Conservation (phyloP, 2,329 filamentous ascomycete genomes). For the Aureobasidium sp. region DNA sequence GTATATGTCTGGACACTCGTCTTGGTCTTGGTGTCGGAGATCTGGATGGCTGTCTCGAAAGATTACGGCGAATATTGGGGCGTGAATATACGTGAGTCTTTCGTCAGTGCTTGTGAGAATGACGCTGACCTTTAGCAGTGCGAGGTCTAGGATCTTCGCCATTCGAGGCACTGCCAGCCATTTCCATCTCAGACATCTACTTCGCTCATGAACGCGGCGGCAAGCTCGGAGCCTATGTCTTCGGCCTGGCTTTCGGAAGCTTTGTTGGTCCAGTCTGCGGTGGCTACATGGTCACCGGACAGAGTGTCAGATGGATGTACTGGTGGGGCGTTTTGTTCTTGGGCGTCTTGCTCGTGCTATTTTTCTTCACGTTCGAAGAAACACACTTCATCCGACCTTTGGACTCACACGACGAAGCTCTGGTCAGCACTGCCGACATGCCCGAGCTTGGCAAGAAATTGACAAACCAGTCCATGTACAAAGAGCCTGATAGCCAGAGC, state of each 20-base stretch:
- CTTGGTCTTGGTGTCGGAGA: constrained; percentile 11
- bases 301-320: constrained; percentile 33
- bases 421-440: background rate
- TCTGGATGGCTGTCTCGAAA: constrained; percentile 18
- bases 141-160: constrained; percentile 17
- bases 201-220: constrained; percentile 17
- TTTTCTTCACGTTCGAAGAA: constrained; percentile 34
- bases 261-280: constrained; percentile 34
- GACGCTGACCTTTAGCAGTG: background rate
- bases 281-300: constrained; percentile 34
- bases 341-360: constrained; percentile 24
- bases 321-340: constrained; percentile 30
- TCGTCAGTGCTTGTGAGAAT: no score
- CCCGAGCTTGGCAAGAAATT: background rate
- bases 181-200: constrained; percentile 17
- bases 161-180: constrained; percentile 17
- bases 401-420: constrained; percentile 10
- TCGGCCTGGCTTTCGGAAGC: constrained; percentile 29
- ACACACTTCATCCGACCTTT: constrained; percentile 19
- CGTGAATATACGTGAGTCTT: no score
- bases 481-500: background rate
- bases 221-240: constrained; percentile 14
- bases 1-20: constrained; percentile 16
- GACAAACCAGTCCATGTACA: background rate
- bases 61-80: constrained; percentile 16